Evolutionary conservation across 176 grass and related monocot genomes (phyloP), one percentile per base, ranked within the genome.

Genomic region (Eragrostis curvula): DNA sequence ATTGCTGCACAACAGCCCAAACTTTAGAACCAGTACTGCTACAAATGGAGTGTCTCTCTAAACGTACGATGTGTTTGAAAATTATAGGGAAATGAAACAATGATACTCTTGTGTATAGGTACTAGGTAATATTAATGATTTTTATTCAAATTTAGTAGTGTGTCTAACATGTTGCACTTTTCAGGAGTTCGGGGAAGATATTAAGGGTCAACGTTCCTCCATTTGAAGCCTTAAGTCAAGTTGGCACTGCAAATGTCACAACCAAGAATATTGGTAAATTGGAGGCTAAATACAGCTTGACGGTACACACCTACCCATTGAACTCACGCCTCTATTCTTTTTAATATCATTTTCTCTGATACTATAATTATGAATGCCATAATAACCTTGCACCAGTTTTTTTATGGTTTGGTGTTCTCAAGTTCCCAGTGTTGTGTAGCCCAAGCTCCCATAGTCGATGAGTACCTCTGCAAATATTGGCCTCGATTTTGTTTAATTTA

Each of bases 161-260:
- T 55, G 36, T 85, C 51, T 80, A 58, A 85, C 61, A 14, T 42
- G 13, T 46, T 20, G 8, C 24, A 71, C 39, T 85, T 70, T 41
- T 84, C 91, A 94, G 94, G 89, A 97, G 94, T 71, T 89, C 94
- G 63, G 94, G 94, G 48, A 94, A 94, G 77, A 92, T 97, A 66
- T 66, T 83, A 36, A 79, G 17, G 79, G 77, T 97, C 40, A 88
- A 80, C 14, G 77, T 90, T 51, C 71, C 92, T 75, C 80, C 85
- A 79, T 94, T 94, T 89, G 89, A 97, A 91, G 89, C 85, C 55
- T 84, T 97, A 78, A 90, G 87, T 79, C 91, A 97, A 90, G 81
- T 90, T 89, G 94, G 89, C 50, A 92, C 50, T 25, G 89, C 94
- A 46, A 79, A 70, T 25, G 88, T 97, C 47, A 90, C 79, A 44